Evolutionary conservation across 2,329 filamentous ascomycete species (phyloP), one percentile per base, ranked within the genome.

Genomic region (Phyllosticta citrichinensis): DNA sequence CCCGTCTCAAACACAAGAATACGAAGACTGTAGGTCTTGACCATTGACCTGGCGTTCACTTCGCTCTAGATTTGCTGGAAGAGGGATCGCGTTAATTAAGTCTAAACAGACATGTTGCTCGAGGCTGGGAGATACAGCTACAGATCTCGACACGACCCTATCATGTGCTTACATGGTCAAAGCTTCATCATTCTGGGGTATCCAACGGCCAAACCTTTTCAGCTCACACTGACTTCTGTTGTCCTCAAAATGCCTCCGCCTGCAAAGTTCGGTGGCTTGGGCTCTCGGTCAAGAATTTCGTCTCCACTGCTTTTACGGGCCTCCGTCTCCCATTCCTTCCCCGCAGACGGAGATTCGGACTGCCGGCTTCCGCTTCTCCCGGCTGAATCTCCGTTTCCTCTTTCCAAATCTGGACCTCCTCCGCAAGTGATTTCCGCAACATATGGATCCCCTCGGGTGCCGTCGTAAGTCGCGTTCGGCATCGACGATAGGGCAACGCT

Each of bases 181-280:
- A n/a, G 12, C 17, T n/a, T 17, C 17, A n/a, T n/a, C 40, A 47
- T 47, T 47, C 40, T 47, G 40, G 40, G 40, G 40, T 47, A 47
- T 47, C 40, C 14, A n/a, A 47, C 27, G 6, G 14, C 40, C 14
- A 47, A 19, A n/a, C 40, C 19, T 20, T 19, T 19, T 60, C 58
- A 60, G 19, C 53, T 56, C 11, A 61, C 59, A 10, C 50, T 47
- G 10, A 61, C 59, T 50, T 61, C 59, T 12, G 59, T 61, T 50
- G 59, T 61, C 10, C 59, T 20, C 20, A 61, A 6, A 17, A 61
- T 61, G 30, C 50, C 59, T 6, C 20, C n/a, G 22, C 59, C 40
- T 24, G 52, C 50, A 14, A 54, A 54, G 6, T 54, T 60, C 25
- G n/a, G 9, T 8, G 40, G 12, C 9, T 30, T 50, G 3, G 20